These are phyloP conservation scores for Alectoria sarmentosa DNA, from an alignment of 495 filamentous ascomycete species.

Conservation along the genomic window DNA sequence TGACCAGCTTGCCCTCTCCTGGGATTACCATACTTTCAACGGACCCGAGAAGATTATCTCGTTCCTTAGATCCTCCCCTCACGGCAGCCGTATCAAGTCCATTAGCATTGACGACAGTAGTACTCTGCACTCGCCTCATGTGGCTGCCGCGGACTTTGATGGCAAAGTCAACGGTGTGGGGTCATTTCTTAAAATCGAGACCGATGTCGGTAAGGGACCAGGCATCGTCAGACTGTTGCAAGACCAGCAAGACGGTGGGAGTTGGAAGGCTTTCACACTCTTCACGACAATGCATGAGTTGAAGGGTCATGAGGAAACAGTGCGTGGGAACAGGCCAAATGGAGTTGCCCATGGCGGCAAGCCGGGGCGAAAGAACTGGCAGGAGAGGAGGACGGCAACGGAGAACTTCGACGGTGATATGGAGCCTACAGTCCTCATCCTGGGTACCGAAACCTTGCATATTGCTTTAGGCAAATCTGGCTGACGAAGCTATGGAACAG, in stretches of 20 bases:
- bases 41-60: constrained; percentile 43
- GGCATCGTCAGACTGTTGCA: constrained; percentile 52
- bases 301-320: constrained; percentile 44
- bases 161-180: constrained; percentile 37
- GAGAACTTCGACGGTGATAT: constrained; percentile 45
- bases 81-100: constrained; percentile 35
- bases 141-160: constrained; percentile 34
- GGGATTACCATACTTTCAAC: constrained; percentile 49
- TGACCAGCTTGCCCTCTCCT: constrained; percentile 49
- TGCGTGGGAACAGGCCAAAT: constrained; percentile 39
- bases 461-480: neutral
- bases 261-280: constrained; percentile 60
- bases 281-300: constrained; percentile 53
- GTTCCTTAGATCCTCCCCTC: constrained; percentile 35
- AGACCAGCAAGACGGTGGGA: constrained; percentile 32
- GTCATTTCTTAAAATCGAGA: constrained; percentile 40
- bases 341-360: constrained; percentile 46
- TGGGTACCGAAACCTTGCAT: constrained; percentile 44
- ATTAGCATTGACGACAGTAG: constrained; percentile 46
- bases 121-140: constrained; percentile 39
- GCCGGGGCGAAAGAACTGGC: constrained; percentile 53
- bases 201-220: constrained; percentile 46
- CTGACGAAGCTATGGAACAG: constrained; percentile 9
- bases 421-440: constrained; percentile 59
- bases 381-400: constrained; percentile 50